Conservation (phyloP, 2,329 filamentous ascomycete species). For the Trichoderma breve region DNA sequence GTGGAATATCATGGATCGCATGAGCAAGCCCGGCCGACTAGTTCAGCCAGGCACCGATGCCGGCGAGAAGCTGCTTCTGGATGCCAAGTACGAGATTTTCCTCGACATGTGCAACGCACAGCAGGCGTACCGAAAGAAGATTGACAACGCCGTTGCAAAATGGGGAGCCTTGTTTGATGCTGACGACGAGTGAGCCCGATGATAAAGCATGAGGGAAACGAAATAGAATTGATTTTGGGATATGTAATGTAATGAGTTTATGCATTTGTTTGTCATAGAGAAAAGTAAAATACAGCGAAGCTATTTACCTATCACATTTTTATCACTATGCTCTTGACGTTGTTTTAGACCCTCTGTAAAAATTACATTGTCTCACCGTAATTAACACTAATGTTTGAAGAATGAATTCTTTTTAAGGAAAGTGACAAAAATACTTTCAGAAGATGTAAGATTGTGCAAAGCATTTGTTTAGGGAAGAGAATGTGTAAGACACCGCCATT, state of each 20-base stretch:
- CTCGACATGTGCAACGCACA: conserved; percentile 87
- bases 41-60: conserved; percentile 71
- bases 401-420: neutral
- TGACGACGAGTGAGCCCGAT: conserved; percentile 20
- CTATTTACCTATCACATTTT: neutral
- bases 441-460: too few relatives aligned
- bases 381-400: neutral
- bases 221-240: neutral
- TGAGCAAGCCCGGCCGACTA: conserved; percentile 89
- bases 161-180: conserved; percentile 35
- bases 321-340: neutral
- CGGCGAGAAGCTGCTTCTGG: conserved; percentile 74
- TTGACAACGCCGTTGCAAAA: conserved; percentile 61
- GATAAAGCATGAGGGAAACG: neutral
- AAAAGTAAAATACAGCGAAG: neutral
- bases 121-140: conserved; percentile 72
- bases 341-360: neutral
- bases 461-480: too few relatives aligned
- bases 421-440: too few relatives aligned
- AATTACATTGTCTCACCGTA: neutral
- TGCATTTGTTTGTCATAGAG: neutral
- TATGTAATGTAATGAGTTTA: conserved; percentile 10
- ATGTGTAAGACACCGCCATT: too few relatives aligned
- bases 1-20: conserved; percentile 96
- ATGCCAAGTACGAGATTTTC: conserved; percentile 94